Base-by-base conservation (phyloP, 495 filamentous ascomycete genomes). In the Hypoxylon rickii region DNA sequence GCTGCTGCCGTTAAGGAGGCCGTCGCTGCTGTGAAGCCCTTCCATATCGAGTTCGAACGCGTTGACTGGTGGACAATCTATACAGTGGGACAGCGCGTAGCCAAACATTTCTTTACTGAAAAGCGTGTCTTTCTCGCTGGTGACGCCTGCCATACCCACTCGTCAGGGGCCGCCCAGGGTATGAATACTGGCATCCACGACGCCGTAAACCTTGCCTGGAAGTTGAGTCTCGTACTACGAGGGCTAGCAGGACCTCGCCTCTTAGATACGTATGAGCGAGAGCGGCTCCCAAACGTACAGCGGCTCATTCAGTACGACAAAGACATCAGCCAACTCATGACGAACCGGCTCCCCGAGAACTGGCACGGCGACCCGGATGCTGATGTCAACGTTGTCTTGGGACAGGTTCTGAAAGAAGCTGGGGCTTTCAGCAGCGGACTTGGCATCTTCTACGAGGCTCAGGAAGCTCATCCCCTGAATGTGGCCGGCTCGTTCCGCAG, bases 151-250 rank as follows among this genome's bases (percentile, higher is more conserved):
- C 84, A 87, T 54, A 81, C 79, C 21, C 80, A 84, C 59, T 79
- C 75, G 26, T 81, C 82, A 0, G 76, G 74, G 0, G 82, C 79
- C 0, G 83, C 78, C 1, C 82, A 83, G 44, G 84, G 84, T 2
- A 79, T 86, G 75, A 87, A 87, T 57, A 79, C 79, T 0, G 82
- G 84, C 0, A 79, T 86, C 19, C 76, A 80, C 32, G 83, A 86
- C 44, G 73, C 81, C 0, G 70, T 83, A 29, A 84, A 85, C 44
- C 71, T 86, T 0, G 79, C 75, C 7, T 87, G 84, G 84, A 81
- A 81, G 55, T 64, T 82, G 16, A 70, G 64, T 1, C 44, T 65
- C 6, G 72, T 70, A 3, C 49, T 81, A 1, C 44, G 56, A 4
- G 53, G 54, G 6, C 18, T 61, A n/a, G 57, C 58, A 1, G n/a